Percentiles rank a stretch among this genome's conserved stretches.
Conservation (phyloP, 768 basidiomycete species). For the Lepiota brunneoincarnata region DNA sequence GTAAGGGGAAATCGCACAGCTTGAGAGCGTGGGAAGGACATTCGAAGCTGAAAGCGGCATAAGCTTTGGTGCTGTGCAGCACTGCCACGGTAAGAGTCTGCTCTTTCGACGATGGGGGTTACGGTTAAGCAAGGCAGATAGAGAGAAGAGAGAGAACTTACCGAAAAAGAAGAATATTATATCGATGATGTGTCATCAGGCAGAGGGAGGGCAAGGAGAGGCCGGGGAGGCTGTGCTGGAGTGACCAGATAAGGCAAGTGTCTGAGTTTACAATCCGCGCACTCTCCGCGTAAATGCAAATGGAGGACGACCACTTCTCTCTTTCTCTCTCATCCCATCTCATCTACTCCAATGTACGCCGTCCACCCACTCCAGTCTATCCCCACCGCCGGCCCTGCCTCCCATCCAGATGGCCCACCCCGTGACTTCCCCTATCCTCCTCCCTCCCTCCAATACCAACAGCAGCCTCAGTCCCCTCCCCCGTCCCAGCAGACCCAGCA, state of each 20-base stretch:
- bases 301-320: conserved; percentile 10
- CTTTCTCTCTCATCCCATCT: conserved; percentile 15
- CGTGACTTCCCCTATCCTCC: conserved; percentile 39
- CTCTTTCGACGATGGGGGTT: conserved; percentile 11
- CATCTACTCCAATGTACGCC: conserved; percentile 32
- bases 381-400: conserved; percentile 40
- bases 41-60: conserved; percentile 24
- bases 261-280: conserved; percentile 11
- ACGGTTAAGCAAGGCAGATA: neutral
- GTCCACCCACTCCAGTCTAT: conserved; percentile 40
- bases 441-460: conserved; percentile 36
- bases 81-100: conserved; percentile 27
- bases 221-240: conserved; percentile 8
- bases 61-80: conserved; percentile 38
- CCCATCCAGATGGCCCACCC: conserved; percentile 40
- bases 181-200: neutral
- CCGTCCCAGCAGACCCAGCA: conserved; percentile 4
- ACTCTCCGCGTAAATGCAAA: conserved; percentile 10
- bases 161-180: neutral
- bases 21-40: conserved; percentile 20
- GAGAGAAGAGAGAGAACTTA: neutral
- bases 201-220: conserved; percentile 4
- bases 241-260: conserved; percentile 7
- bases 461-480: conserved; percentile 27
- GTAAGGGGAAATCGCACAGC: conserved; percentile 27